Evolutionary conservation across 345 rosid species (phyloP).

Genomic region (Bruguiera parviflora): DNA sequence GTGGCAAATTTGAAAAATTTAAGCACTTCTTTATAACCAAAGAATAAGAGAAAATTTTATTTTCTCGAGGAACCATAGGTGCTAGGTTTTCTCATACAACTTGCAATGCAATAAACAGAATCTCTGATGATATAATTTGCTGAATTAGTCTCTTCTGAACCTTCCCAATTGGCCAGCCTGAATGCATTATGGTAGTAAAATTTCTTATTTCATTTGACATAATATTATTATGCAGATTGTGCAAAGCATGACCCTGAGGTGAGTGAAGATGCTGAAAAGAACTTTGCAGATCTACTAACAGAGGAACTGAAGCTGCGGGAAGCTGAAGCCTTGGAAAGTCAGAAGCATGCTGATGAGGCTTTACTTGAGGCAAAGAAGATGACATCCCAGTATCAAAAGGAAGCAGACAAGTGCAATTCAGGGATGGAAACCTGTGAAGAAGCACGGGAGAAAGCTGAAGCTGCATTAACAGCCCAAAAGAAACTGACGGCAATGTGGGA

Average conservation of each 20-base stretch:
- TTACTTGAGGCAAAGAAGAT: constrained; percentile 94
- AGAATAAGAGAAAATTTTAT: too few relatives aligned
- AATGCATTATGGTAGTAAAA: not conserved
- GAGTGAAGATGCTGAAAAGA: constrained; percentile 78
- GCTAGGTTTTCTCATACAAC: too few relatives aligned
- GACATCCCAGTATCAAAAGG: constrained; percentile 88
- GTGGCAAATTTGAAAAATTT: too few relatives aligned
- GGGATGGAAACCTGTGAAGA: constrained; percentile 99
- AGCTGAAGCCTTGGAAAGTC: constrained; percentile 72
- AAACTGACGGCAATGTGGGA: constrained; percentile 76
- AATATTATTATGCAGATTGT: constrained; percentile 47
- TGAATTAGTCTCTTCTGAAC: not conserved
- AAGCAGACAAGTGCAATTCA: constrained; percentile 94
- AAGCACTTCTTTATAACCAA: too few relatives aligned
- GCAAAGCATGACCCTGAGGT: constrained; percentile 81
- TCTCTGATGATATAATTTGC: too few relatives aligned
- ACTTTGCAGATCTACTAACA: constrained; percentile 63
- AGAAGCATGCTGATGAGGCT: constrained; percentile 63
- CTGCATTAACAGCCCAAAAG: constrained; percentile 64
- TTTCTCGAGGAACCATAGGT: too few relatives aligned
- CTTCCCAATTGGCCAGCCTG: not conserved
- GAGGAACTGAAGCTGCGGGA: constrained; percentile 87
- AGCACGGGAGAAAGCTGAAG: constrained; percentile 85
- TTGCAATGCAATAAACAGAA: too few relatives aligned
- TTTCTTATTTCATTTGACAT: constrained; percentile 5